Percentiles rank a stretch among this genome's conserved stretches.
Evolutionary conservation across 306 rosid species (phyloP).

Genomic region (Abrus pulchellus): DNA sequence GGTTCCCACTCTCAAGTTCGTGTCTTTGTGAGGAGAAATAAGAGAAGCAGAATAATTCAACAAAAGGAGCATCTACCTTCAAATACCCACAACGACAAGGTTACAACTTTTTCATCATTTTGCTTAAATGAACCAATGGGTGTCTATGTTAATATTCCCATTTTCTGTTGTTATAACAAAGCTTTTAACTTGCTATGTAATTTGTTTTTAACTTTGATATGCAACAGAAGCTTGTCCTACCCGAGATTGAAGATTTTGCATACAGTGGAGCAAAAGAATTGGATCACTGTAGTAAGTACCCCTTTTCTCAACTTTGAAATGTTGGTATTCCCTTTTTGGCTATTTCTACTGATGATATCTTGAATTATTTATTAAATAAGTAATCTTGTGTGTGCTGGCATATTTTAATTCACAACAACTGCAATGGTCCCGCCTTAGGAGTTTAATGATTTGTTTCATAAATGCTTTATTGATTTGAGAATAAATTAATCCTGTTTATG

Average conservation of each 20-base stretch:
- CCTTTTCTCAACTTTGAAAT: constrained; percentile 4
- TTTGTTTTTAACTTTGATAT: not conserved
- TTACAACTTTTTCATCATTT: constrained; percentile 46
- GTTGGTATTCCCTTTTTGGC: not conserved
- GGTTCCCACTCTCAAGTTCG: constrained; percentile 59
- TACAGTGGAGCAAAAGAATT: constrained; percentile 57
- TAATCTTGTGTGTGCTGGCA: constrained; percentile 1
- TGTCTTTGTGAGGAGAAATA: constrained; percentile 67
- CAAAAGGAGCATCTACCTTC: constrained; percentile 40
- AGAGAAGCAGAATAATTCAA: constrained; percentile 64
- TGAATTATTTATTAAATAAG: not conserved
- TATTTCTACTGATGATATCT: constrained; percentile 20
- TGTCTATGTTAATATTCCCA: not conserved
- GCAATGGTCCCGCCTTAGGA: not conserved
- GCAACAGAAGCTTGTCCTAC: constrained; percentile 56
- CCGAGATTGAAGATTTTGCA: constrained; percentile 87
- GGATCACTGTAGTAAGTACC: constrained; percentile 57
- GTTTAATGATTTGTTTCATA: constrained; percentile 5
- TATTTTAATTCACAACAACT: constrained; percentile 18
- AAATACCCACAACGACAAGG: constrained; percentile 48
- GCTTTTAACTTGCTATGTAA: constrained; percentile 28
- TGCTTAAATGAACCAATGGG: not conserved
- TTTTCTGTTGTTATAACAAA: not conserved
- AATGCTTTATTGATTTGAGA: not conserved
- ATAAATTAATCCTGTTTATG: not conserved